Conservation (phyloP, 371 early-diverging fungal genomes). For the Chytridium lagenaria region DNA sequence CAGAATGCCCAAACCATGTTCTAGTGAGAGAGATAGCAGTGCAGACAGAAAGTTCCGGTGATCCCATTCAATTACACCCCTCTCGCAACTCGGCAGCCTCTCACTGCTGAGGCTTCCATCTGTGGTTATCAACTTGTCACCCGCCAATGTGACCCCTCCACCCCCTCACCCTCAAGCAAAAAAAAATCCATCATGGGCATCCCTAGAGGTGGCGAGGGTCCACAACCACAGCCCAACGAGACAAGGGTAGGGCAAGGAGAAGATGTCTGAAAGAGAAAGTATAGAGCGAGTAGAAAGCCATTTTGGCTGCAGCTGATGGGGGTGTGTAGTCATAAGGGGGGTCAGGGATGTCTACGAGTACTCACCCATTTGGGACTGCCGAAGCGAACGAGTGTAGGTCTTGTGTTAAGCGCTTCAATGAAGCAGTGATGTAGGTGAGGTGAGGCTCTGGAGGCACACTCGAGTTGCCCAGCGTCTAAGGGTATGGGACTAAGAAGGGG, state of each 20-base stretch:
- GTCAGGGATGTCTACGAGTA: neutral
- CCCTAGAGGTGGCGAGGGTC: slow-evolving; percentile 2
- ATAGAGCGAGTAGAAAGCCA: neutral
- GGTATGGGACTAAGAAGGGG: too few relatives aligned
- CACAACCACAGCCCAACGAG: neutral
- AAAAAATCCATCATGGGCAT: slow-evolving; percentile 8
- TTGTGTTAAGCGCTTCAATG: neutral
- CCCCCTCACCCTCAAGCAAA: neutral
- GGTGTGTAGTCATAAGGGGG: neutral
- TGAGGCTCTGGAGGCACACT: too few relatives aligned
- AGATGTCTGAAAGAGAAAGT: neutral
- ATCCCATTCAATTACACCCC: neutral
- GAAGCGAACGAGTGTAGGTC: neutral
- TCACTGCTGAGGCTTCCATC: neutral
- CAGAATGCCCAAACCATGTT: too few relatives aligned
- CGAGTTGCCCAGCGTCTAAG: too few relatives aligned
- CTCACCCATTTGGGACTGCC: neutral
- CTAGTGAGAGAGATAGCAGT: neutral
- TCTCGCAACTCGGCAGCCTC: neutral
- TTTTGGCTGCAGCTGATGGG: neutral
- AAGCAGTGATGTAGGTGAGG: too few relatives aligned
- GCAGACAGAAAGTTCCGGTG: neutral
- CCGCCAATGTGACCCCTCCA: neutral
- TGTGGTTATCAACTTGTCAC: neutral
- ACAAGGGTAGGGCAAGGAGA: neutral